A percentile compares a stretch with the other conserved stretches of the same genome.
These are phyloP conservation scores for Ulmus americana DNA, from an alignment of 331 rosid species.

Conservation along the genomic window DNA sequence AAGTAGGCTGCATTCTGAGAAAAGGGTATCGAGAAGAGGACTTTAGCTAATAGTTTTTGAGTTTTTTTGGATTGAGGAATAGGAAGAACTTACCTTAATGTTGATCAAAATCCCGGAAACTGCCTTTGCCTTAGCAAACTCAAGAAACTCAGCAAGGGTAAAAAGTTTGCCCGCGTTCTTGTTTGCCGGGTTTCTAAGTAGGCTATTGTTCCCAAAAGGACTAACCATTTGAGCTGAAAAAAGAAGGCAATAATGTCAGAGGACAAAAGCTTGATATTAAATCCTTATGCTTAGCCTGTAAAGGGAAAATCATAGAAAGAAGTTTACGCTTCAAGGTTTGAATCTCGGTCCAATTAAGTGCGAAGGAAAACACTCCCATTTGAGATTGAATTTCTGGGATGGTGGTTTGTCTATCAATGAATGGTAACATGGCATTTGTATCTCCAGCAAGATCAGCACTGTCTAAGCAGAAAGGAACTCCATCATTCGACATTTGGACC, in stretches of 20 bases:
- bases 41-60: background rate
- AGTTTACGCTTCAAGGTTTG: conserved; percentile 61
- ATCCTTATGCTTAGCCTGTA: background rate
- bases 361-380: conserved; percentile 66
- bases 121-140: conserved; percentile 70
- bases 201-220: conserved; percentile 20
- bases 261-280: background rate
- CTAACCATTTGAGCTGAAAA: conserved; percentile 59
- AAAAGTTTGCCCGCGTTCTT: conserved; percentile 59
- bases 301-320: background rate
- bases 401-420: conserved; percentile 37
- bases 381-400: conserved; percentile 59
- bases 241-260: background rate
- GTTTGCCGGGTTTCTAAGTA: conserved; percentile 62
- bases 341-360: conserved; percentile 76
- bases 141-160: conserved; percentile 65
- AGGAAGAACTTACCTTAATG: conserved; percentile 38
- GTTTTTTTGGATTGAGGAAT: background rate
- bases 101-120: conserved; percentile 56
- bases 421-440: conserved; percentile 47
- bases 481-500: conserved; percentile 83
- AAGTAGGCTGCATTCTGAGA: conserved; percentile 73
- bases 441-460: conserved; percentile 37
- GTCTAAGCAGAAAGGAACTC: conserved; percentile 65
- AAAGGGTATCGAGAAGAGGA: background rate